phyloP scores from a whole-genome alignment of 169 alveolate species.

The Eimeria falciformis region DNA sequence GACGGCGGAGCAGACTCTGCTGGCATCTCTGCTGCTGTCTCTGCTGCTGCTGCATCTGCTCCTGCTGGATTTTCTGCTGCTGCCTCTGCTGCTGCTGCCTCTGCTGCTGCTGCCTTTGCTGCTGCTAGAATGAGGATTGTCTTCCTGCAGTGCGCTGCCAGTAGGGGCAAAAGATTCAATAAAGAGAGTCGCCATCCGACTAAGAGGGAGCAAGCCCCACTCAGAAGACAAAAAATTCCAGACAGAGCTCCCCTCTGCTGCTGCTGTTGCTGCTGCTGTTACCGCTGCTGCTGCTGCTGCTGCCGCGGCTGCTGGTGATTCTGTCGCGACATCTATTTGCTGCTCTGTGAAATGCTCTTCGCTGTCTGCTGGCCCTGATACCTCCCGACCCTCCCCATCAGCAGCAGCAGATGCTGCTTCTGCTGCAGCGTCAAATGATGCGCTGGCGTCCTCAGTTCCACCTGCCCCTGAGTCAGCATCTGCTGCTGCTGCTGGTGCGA shows the following conservation, averaged over 20 bases:
- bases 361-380: neutral
- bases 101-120: slow-evolving; percentile 77
- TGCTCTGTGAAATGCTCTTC: neutral
- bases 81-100: slow-evolving; percentile 64
- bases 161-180: neutral
- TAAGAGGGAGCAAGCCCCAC: slow-evolving; percentile 17
- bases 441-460: neutral
- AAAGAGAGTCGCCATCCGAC: slow-evolving; percentile 10
- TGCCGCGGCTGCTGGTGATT: too few relatives aligned
- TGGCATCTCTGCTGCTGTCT: neutral
- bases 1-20: too few relatives aligned
- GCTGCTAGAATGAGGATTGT: slow-evolving; percentile 33
- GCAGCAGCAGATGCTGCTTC: slow-evolving; percentile 69
- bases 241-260: neutral
- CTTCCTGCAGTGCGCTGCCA: slow-evolving; percentile 14
- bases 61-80: slow-evolving; percentile 17
- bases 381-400: neutral
- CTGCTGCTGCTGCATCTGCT: neutral
- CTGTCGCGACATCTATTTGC: too few relatives aligned
- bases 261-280: slow-evolving; percentile 12
- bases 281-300: neutral
- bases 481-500: neutral
- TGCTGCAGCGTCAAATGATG: slow-evolving; percentile 73
- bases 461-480: neutral
- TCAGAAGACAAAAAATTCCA: neutral